These are phyloP conservation scores for Rutstroemia sp. DNA, from an alignment of 2,329 filamentous ascomycete species.

Conservation along the genomic window DNA sequence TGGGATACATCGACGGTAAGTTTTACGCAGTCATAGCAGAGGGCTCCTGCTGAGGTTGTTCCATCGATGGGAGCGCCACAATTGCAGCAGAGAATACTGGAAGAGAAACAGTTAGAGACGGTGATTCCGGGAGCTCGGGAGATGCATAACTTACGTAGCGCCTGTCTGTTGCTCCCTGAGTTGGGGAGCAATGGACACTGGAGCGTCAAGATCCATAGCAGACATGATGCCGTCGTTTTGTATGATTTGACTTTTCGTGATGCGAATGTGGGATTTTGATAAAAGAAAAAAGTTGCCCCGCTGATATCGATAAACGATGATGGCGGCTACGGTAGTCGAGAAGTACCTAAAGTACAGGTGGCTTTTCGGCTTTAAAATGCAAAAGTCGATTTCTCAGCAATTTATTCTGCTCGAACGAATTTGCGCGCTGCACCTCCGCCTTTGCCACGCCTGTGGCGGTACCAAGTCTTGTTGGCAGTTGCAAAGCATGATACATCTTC, in stretches of 20 bases:
- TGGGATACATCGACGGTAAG: constrained; percentile 87
- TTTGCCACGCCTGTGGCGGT: too few relatives aligned
- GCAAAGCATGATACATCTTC: too few relatives aligned
- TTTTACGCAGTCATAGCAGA: constrained; percentile 95
- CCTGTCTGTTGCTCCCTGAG: constrained; percentile 29
- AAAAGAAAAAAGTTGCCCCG: constrained; percentile 22
- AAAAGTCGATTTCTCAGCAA: neutral
- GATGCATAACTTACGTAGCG: constrained; percentile 43
- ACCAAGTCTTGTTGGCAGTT: too few relatives aligned
- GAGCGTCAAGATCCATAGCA: constrained; percentile 52
- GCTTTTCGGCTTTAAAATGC: neutral
- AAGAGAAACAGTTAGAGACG: constrained; percentile 18
- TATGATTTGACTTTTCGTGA: constrained; percentile 14
- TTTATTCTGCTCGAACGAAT: neutral
- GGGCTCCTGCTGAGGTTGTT: constrained; percentile 73
- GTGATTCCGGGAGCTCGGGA: neutral
- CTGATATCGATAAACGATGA: constrained; percentile 12
- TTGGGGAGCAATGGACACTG: constrained; percentile 40
- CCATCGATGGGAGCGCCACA: constrained; percentile 95
- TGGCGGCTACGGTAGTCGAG: neutral
- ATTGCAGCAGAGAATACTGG: constrained; percentile 93
- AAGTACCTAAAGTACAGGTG: neutral
- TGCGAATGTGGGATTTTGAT: constrained; percentile 18
- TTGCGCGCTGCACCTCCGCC: neutral
- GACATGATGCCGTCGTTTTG: constrained; percentile 37